Conservation (phyloP, 192 early-diverging fungal genomes). For the Dispira simplex region DNA sequence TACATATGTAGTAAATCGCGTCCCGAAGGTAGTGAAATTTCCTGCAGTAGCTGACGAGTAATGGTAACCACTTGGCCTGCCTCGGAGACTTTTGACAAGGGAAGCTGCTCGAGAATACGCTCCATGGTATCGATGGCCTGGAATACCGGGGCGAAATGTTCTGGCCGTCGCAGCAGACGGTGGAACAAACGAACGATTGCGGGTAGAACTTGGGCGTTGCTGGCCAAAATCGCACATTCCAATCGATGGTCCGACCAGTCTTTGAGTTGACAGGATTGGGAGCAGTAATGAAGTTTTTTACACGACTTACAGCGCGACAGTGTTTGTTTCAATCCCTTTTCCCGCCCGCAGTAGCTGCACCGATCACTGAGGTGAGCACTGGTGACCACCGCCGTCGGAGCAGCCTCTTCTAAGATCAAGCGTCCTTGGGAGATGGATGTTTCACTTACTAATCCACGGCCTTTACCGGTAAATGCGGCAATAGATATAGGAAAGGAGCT, state of each 20-base stretch:
- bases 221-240: background rate
- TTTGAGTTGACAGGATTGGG: background rate
- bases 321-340: background rate
- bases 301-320: background rate
- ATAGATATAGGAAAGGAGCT: background rate
- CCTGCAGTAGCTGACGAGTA: background rate
- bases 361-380: background rate
- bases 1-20: background rate
- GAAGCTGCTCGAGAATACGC: background rate
- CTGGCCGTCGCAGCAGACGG: background rate
- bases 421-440: background rate
- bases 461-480: background rate
- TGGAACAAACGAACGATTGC: background rate
- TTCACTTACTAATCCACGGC: background rate
- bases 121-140: background rate
- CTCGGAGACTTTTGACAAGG: background rate
- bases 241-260: constrained; percentile 4
- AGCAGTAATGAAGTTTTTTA: background rate
- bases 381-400: background rate
- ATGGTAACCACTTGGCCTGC: background rate
- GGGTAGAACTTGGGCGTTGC: background rate
- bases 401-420: background rate
- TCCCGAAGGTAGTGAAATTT: background rate
- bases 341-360: constrained; percentile 3
- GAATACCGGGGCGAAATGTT: background rate